Conservation (phyloP, 2,329 filamentous ascomycete genomes). For the Phaeophleospora eucalypticola region DNA sequence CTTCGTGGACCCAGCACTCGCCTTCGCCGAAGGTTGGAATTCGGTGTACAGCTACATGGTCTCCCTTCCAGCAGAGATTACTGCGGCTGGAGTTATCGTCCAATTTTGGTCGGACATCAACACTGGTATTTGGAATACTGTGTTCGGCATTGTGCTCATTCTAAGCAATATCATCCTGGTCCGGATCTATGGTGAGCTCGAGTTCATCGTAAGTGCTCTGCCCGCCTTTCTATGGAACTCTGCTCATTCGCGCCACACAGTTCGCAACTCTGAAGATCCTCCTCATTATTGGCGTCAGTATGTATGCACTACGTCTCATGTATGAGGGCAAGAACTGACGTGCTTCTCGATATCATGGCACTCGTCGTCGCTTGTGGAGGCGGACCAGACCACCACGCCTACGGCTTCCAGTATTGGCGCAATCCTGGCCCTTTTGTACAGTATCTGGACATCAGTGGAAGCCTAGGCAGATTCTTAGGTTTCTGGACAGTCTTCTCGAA, state of each 20-base stretch:
- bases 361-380: constrained; percentile 30
- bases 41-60: constrained; percentile 15
- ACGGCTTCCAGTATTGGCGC: constrained; percentile 21
- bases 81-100: constrained; percentile 22
- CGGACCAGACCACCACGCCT: constrained; percentile 37
- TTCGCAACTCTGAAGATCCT: constrained; percentile 44
- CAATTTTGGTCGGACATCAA: constrained; percentile 24
- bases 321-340: constrained; percentile 18
- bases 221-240: not conserved
- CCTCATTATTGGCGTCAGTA: constrained; percentile 41
- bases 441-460: constrained; percentile 11
- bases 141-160: constrained; percentile 16
- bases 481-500: constrained; percentile 16
- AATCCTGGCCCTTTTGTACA: constrained; percentile 17
- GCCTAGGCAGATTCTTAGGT: constrained; percentile 20
- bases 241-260: constrained; percentile 22
- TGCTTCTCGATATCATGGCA: constrained; percentile 25
- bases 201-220: constrained; percentile 30
- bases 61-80: constrained; percentile 21
- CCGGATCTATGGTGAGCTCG: constrained; percentile 44
- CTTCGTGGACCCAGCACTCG: constrained; percentile 47
- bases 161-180: constrained; percentile 20
- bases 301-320: constrained; percentile 37
- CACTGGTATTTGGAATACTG: constrained; percentile 22
- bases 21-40: constrained; percentile 19